Evolutionary conservation across 1,139 yeast species (phyloP), one percentile per base, ranked within the genome.

Genomic region (Tardiomyces blankii): DNA sequence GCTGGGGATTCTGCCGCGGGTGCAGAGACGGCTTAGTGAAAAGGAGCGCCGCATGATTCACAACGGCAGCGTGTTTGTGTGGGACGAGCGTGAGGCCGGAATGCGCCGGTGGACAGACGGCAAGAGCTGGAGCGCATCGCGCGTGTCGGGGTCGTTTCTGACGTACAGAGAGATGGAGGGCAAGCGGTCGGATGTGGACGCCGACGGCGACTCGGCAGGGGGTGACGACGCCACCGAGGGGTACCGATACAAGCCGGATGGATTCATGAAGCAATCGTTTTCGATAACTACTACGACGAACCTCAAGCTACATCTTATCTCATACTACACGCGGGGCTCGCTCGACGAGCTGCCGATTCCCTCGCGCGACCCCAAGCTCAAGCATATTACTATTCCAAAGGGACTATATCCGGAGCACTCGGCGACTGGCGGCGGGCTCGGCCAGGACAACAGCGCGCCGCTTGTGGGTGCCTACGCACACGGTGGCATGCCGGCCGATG

Each of bases 71-170:
- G 73, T 82, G 1, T 82, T 77, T 54, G 75, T 80, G 3, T 82
- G 88, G 88, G 80, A 78, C 57, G 88, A 82, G 60, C 68, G 73
- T 19, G 80, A 77, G 53, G 78, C 86, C 44, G 83, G 80, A 16
- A 81, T 82, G 79, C 73, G 78, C 52, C 65, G 88, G 39, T 82
- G 89, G 89, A 82, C 89, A 1, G 89, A 82, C 56, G 86, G 88
- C 33, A 65, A 65, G 44, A 69, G 74, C 39, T 82, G 88, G 88
- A 73, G 80, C 48, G 85, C 88, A 2, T 77, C 84, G 0, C 69
- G 86, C 52, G 87, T 82, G 2, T 71, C 74, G 18, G 85, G 86
- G 1, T 72, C 77, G 1, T 82, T 82, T 55, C 64, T 82, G 41
- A 74, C 78, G 6, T 82, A 82, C 60, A 72, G 75, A 48, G 86